These are phyloP conservation scores for Santalum album DNA, from an alignment of 164 flowering plant species.

Conservation along the genomic window DNA sequence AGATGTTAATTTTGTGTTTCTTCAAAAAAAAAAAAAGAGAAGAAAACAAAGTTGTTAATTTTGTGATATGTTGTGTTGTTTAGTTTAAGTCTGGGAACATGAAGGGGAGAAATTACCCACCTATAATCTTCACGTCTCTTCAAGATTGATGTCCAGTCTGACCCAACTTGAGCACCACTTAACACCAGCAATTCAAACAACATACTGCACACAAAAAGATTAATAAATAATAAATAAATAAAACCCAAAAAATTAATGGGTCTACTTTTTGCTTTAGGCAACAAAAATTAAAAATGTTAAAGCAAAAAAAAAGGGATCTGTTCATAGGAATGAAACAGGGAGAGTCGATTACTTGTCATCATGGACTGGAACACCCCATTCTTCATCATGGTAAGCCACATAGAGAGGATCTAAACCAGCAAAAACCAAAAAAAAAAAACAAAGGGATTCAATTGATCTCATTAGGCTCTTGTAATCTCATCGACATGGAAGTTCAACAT, in stretches of 20 bases:
- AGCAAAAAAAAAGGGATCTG: no score
- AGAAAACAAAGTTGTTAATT: no score
- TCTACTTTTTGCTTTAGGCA: no score
- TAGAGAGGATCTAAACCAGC: conserved; percentile 62
- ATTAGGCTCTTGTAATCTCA: no score
- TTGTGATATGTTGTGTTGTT: background rate
- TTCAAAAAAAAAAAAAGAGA: no score
- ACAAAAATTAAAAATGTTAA: no score
- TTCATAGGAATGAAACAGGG: conserved; percentile 1
- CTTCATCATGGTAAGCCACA: conserved; percentile 88
- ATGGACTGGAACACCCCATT: conserved; percentile 94
- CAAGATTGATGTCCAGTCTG: conserved; percentile 87
- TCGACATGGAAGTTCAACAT: no score
- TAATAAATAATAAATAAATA: background rate
- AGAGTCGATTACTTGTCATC: conserved; percentile 64
- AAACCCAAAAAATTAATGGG: no score
- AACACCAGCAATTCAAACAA: conserved; percentile 75
- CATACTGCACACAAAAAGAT: conserved; percentile 31
- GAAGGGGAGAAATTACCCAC: conserved; percentile 17
- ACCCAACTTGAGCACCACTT: conserved; percentile 79
- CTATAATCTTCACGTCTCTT: conserved; percentile 70
- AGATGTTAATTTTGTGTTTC: no score
- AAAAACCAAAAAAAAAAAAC: no score
- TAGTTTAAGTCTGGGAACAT: background rate
- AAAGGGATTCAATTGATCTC: no score